A percentile compares a stretch with the other conserved stretches of the same genome.
These are phyloP conservation scores for Trichophaea hybrida DNA, from an alignment of 2,329 filamentous ascomycete species.

Conservation along the genomic window DNA sequence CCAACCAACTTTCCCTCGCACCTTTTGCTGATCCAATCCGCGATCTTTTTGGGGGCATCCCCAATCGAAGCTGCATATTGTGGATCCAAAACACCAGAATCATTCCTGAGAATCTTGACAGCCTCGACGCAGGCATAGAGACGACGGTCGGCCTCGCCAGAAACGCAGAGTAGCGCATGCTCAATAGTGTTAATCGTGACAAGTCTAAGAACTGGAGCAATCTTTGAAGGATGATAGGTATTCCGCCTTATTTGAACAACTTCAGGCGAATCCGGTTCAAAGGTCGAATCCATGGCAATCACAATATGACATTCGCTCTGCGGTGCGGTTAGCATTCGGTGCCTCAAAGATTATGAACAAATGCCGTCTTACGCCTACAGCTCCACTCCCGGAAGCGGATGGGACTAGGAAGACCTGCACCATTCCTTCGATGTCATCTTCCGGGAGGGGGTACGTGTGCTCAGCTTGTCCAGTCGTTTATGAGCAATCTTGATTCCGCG, in stretches of 20 bases:
- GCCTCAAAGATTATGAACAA: no score
- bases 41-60: slow-evolving; percentile 6
- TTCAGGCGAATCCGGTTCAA: slow-evolving; percentile 10
- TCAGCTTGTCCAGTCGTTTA: slow-evolving; percentile 16
- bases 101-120: slow-evolving; percentile 14
- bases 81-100: slow-evolving; percentile 9
- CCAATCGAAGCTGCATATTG: slow-evolving; percentile 11
- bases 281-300: slow-evolving; percentile 22
- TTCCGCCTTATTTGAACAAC: slow-evolving; percentile 11
- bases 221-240: slow-evolving; percentile 14
- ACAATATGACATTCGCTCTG: slow-evolving; percentile 8
- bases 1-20: slow-evolving; percentile 8
- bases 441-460: slow-evolving; percentile 9
- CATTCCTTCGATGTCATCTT: slow-evolving; percentile 11
- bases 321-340: slow-evolving; percentile 1
- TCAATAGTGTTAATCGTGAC: slow-evolving; percentile 21
- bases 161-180: slow-evolving; percentile 16
- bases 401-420: slow-evolving; percentile 19
- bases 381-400: slow-evolving; percentile 10
- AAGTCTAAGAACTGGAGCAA: slow-evolving; percentile 20
- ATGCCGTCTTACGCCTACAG: slow-evolving; percentile 7
- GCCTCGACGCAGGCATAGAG: slow-evolving; percentile 15
- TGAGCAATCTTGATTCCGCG: slow-evolving; percentile 16
- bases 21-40: slow-evolving; percentile 11
- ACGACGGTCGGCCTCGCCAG: background rate